A percentile compares a stretch with the other conserved stretches of the same genome.
Conservation (phyloP, 176 grass and related monocot genomes). For the Oryza glaberrima region DNA sequence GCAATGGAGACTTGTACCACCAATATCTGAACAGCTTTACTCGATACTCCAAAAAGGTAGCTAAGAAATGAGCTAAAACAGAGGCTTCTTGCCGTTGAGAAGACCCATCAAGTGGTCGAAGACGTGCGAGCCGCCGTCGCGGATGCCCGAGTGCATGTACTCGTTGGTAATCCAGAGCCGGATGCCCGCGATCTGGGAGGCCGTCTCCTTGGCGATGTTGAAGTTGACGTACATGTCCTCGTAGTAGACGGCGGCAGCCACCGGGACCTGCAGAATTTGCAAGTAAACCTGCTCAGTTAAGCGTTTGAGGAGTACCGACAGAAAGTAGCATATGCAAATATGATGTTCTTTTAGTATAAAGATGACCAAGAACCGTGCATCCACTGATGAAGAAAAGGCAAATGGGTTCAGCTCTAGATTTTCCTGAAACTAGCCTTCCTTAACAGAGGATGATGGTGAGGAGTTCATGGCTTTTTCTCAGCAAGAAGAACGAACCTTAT, state of each 20-base stretch:
- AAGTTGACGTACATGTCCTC: slow-evolving; percentile 99
- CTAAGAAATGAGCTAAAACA: slow-evolving; percentile 48
- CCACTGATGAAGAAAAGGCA: not conserved
- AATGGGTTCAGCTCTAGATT: not conserved
- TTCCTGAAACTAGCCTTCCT: not conserved
- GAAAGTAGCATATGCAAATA: not conserved
- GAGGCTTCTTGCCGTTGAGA: slow-evolving; percentile 73
- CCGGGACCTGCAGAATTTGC: slow-evolving; percentile 58
- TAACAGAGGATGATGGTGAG: not conserved
- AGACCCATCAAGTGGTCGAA: slow-evolving; percentile 77
- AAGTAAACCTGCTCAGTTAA: not conserved
- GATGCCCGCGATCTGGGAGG: slow-evolving; percentile 77
- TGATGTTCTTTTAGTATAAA: not conserved
- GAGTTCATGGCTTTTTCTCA: not conserved
- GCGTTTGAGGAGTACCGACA: not conserved
- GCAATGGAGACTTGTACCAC: not conserved
- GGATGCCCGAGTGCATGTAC: slow-evolving; percentile 90
- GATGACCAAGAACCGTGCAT: not conserved
- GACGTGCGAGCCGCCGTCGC: slow-evolving; percentile 65
- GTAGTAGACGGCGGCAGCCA: slow-evolving; percentile 85
- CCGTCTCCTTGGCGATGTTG: slow-evolving; percentile 79
- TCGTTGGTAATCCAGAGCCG: slow-evolving; percentile 93
- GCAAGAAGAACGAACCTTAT: slow-evolving; percentile 59
- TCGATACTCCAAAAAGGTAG: not conserved
- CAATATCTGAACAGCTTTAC: not conserved